These are phyloP conservation scores for Ettlia oleoabundans DNA, from an alignment of 139 green algal species.

Conservation along the genomic window DNA sequence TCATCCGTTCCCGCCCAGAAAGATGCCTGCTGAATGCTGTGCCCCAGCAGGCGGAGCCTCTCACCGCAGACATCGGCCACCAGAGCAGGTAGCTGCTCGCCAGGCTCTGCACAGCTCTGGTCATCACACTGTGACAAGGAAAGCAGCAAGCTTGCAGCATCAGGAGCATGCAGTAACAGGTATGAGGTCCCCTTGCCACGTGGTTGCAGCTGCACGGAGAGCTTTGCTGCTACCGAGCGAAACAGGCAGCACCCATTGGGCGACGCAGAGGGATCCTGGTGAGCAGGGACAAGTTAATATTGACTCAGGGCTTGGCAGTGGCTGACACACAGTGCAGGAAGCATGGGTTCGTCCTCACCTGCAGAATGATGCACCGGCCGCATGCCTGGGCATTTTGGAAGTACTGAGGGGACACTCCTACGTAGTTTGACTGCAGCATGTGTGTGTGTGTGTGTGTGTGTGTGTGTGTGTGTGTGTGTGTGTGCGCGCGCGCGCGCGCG, in stretches of 20 bases:
- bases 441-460: neutral
- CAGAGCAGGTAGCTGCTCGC: conserved; percentile 21
- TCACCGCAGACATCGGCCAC: conserved; percentile 24
- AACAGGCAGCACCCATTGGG: neutral
- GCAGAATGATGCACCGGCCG: conserved; percentile 31
- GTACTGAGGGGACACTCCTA: conserved; percentile 25
- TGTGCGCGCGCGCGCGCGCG: no score
- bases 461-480: neutral
- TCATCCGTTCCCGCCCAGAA: no score
- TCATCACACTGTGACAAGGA: conserved; percentile 32
- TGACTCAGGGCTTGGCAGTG: no score
- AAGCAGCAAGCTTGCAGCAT: neutral
- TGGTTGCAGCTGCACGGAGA: no score
- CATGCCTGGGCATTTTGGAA: conserved; percentile 30
- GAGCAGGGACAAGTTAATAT: no score
- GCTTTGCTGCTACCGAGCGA: neutral
- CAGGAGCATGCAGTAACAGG: neutral
- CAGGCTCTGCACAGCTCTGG: conserved; percentile 17
- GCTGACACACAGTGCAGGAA: no score
- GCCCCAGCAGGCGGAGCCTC: neutral
- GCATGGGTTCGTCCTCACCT: neutral
- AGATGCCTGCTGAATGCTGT: neutral
- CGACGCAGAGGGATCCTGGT: no score
- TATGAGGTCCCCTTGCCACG: neutral
- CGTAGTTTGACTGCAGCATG: conserved; percentile 11